Evolutionary conservation across 2,329 filamentous ascomycete genomes (phyloP), one percentile per base, ranked within the genome.

Genomic region (Exophiala sp.): DNA sequence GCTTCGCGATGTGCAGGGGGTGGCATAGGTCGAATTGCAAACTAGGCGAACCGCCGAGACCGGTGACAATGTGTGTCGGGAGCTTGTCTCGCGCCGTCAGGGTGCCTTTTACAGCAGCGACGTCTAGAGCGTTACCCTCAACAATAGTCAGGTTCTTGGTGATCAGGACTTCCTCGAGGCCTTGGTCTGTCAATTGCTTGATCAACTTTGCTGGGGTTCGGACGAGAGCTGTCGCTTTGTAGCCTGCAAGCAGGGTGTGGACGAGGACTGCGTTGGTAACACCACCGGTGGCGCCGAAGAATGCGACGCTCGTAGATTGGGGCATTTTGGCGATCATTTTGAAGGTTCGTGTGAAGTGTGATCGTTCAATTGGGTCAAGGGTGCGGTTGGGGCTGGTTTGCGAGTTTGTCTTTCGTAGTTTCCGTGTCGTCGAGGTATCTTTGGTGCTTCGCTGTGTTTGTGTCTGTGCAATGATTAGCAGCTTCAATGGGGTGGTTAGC

Each of bases 241-340:
- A 70, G 42, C 74, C 74, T 2, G 72, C 72, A 24, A 70, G 65
- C 39, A 81, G 69, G 4, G 77, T 67, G 16, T 66, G 65, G 18
- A 71, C 70, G 14, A 81, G 73, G 41, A 72, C 71, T 24, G 71
- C 62, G 42, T 73, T 68, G 34, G 72, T 70, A 57, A 72, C 74
- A 45, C 77, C 78, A 51, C 76, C 77, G 18, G 78, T 80, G 20
- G 77, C 76, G 43, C 78, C 78, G 58, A 81, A 73, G 67, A 81
- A 79, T 38, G 76, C 74, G 50, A 79, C 63, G 32, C 71, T 74
- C 45, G 54, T 65, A 36, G 44, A 50, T 29, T 29, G 24, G 24
- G 24, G 3, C 24, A 29, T 29, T 29, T 29, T 29, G 4, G 24
- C 24, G 24, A 29, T 29, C 45, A 50, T 48, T 47, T 48, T 57